A percentile compares a stretch with the other conserved stretches of the same genome.
Evolutionary conservation across 2,329 filamentous ascomycete species (phyloP).

Genomic region (Cytospora piceicola): DNA sequence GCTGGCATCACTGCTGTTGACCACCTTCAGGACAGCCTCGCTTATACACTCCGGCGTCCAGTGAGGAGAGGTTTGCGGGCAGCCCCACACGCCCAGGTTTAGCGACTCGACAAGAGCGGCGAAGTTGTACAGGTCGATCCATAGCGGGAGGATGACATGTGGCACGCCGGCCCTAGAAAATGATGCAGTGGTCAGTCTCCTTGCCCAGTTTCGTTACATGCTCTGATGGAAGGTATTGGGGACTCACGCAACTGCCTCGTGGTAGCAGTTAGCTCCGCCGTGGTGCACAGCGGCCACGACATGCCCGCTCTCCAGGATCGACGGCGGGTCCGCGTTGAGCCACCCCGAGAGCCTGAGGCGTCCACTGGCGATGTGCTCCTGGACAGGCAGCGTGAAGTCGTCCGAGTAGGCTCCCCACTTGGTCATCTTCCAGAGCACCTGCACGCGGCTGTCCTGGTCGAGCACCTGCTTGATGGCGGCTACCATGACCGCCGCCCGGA

Average conservation of each 20-base stretch:
- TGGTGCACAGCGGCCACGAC: conserved; percentile 44
- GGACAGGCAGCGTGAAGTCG: conserved; percentile 24
- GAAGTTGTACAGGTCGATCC: conserved; percentile 52
- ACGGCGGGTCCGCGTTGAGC: conserved; percentile 39
- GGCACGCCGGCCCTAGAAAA: conserved; percentile 49
- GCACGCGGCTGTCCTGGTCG: conserved; percentile 32
- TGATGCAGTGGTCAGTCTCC: conserved; percentile 37
- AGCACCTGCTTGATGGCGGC: conserved; percentile 34
- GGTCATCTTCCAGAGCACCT: conserved; percentile 42
- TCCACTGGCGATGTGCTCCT: conserved; percentile 32
- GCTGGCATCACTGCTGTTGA: not conserved
- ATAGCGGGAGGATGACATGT: conserved; percentile 51
- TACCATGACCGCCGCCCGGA: conserved; percentile 37
- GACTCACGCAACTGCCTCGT: no score
- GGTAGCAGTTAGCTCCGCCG: conserved; percentile 41
- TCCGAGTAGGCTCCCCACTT: conserved; percentile 31
- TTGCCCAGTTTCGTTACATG: no score
- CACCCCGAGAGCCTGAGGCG: conserved; percentile 37
- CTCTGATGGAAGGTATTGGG: no score
- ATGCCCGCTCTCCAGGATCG: conserved; percentile 43
- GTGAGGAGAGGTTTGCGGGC: conserved; percentile 40
- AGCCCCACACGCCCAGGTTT: conserved; percentile 47
- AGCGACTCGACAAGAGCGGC: conserved; percentile 47
- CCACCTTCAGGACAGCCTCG: not conserved
- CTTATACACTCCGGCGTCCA: conserved; percentile 31